A percentile compares a stretch with the other conserved stretches of the same genome.
Conservation (phyloP, 345 rosid species). For the Brassica incana region DNA sequence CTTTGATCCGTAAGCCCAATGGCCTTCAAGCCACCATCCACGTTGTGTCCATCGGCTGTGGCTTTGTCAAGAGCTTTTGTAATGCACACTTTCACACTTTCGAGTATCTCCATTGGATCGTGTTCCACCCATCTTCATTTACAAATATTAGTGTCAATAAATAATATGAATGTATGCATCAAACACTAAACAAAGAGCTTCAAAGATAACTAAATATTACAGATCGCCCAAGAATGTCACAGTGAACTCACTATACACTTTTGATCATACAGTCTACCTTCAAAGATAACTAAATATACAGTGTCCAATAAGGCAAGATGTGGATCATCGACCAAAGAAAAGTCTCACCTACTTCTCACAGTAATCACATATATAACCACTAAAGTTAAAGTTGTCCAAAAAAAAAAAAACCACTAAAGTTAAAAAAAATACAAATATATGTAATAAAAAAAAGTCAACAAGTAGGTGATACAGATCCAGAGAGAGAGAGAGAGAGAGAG, state of each 20-base stretch:
- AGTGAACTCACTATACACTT: not conserved
- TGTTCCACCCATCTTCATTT: conserved; percentile 89
- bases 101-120: conserved; percentile 89
- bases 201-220: not conserved
- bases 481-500: not conserved
- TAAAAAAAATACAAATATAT: not conserved
- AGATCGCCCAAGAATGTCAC: not conserved
- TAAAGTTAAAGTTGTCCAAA: too few species aligned
- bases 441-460: not conserved
- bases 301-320: not conserved
- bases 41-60: conserved; percentile 76
- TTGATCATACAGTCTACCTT: not conserved
- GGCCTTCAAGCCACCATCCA: conserved; percentile 76
- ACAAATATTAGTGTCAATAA: not conserved
- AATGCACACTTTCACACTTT: conserved; percentile 71
- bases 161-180: not conserved
- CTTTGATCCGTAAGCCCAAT: conserved; percentile 94
- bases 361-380: not conserved
- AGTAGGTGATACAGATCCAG: not conserved
- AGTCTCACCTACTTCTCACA: not conserved
- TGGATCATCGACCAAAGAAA: not conserved
- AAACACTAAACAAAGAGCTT: not conserved
- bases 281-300: not conserved
- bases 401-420: not conserved
- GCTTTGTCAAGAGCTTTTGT: conserved; percentile 89